These are phyloP conservation scores for Saccharomyces hybrid DNA, from an alignment of 1,139 yeast genomes.

Conservation along the genomic window DNA sequence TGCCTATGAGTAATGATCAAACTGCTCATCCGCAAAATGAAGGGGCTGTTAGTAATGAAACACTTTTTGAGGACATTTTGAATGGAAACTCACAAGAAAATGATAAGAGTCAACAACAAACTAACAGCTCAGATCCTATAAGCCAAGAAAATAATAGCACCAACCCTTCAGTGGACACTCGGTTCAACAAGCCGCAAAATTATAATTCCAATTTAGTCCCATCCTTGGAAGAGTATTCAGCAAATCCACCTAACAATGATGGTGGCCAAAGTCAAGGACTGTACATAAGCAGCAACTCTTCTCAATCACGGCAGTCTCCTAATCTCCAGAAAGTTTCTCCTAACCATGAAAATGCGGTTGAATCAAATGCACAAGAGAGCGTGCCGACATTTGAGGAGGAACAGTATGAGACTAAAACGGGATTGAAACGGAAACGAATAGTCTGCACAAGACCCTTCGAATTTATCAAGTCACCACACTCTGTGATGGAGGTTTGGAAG, in stretches of 20 bases:
- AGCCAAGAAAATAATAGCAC: not conserved
- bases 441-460: constrained; percentile 30
- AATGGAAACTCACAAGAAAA: not conserved
- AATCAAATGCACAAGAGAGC: not conserved
- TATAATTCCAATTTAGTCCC: not conserved
- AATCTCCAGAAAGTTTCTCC: not conserved
- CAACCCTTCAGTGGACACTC: not conserved
- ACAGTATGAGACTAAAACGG: constrained; percentile 6
- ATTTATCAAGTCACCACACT: constrained; percentile 36
- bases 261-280: not conserved
- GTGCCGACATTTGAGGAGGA: not conserved
- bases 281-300: not conserved
- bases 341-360: not conserved
- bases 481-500: constrained; percentile 37
- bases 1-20: not conserved
- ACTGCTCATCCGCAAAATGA: not conserved
- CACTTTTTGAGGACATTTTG: not conserved
- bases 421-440: constrained; percentile 25
- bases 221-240: not conserved
- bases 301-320: not conserved
- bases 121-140: not conserved
- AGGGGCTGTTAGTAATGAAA: not conserved
- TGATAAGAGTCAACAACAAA: not conserved
- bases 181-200: not conserved
- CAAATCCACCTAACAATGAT: constrained; percentile 6